phyloP scores from a whole-genome alignment of 2,329 filamentous ascomycete genomes.

The Fusarium equiseti region DNA sequence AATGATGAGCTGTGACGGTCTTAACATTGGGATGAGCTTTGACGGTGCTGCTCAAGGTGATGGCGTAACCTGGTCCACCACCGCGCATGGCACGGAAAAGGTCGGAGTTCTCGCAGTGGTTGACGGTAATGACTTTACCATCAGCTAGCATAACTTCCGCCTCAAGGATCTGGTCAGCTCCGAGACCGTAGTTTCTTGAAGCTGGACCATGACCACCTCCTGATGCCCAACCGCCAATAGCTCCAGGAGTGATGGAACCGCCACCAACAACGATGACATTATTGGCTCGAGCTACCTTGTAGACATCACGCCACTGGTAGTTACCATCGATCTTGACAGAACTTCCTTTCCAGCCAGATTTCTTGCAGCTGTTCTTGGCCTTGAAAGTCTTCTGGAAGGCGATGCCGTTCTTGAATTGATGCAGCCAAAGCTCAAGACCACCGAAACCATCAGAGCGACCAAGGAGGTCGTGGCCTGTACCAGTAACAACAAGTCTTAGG shows the following conservation, averaged over 20 bases:
- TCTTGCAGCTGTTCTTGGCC: constrained; percentile 2
- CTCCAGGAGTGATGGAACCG: constrained; percentile 29
- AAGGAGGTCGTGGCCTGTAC: constrained; percentile 32
- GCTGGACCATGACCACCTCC: constrained; percentile 34
- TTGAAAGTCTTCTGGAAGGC: constrained; percentile 5
- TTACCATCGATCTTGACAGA: constrained; percentile 29
- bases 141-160: constrained; percentile 31
- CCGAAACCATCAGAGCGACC: constrained; percentile 32
- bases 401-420: constrained; percentile 30
- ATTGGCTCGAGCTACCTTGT: constrained; percentile 28
- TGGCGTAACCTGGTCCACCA: constrained; percentile 27
- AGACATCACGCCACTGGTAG: constrained; percentile 35
- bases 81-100: constrained; percentile 33
- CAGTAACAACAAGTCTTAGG: constrained; percentile 21
- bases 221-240: constrained; percentile 32
- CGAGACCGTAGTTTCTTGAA: constrained; percentile 33
- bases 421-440: constrained; percentile 31
- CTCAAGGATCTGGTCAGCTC: constrained; percentile 31
- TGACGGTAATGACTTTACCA: constrained; percentile 17
- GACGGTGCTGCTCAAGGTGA: constrained; percentile 31
- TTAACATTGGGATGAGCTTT: constrained; percentile 30
- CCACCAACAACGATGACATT: constrained; percentile 32
- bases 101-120: constrained; percentile 29
- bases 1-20: constrained; percentile 17
- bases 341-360: constrained; percentile 18